Percentiles rank a stretch among this genome's conserved stretches.
Conservation (phyloP, 768 basidiomycete species). For the Termitomyces sp. region DNA sequence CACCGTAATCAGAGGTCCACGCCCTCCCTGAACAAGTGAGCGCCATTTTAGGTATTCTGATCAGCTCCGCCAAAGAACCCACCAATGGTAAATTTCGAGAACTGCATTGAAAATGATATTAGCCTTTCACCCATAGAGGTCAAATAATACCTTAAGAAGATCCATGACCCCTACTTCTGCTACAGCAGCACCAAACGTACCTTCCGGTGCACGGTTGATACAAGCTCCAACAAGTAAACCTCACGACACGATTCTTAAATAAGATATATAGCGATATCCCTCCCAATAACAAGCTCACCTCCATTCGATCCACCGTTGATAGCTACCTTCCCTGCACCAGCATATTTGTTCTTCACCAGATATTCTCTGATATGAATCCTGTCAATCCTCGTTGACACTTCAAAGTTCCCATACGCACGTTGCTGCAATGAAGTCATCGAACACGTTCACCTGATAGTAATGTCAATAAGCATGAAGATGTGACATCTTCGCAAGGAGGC, state of each 20-base stretch:
- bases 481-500: neutral
- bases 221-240: slow-evolving; percentile 85
- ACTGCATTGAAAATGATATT: slow-evolving; percentile 32
- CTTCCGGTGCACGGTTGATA: slow-evolving; percentile 72
- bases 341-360: slow-evolving; percentile 70
- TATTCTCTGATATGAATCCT: slow-evolving; percentile 43
- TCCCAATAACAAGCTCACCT: slow-evolving; percentile 41
- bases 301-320: slow-evolving; percentile 84
- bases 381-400: neutral
- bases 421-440: slow-evolving; percentile 80
- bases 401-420: slow-evolving; percentile 43
- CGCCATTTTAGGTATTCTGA: slow-evolving; percentile 3
- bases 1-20: slow-evolving; percentile 79
- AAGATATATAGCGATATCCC: neutral
- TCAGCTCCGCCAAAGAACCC: slow-evolving; percentile 8
- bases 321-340: slow-evolving; percentile 63
- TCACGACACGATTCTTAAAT: slow-evolving; percentile 17
- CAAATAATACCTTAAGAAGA: slow-evolving; percentile 57
- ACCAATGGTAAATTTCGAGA: slow-evolving; percentile 77
- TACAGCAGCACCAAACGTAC: slow-evolving; percentile 72
- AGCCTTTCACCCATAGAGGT: neutral
- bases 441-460: slow-evolving; percentile 57
- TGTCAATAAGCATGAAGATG: slow-evolving; percentile 2
- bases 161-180: slow-evolving; percentile 84
- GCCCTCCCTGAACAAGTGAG: slow-evolving; percentile 45